phyloP scores from a whole-genome alignment of 2,329 filamentous ascomycete genomes.

The Xylaria sp. region DNA sequence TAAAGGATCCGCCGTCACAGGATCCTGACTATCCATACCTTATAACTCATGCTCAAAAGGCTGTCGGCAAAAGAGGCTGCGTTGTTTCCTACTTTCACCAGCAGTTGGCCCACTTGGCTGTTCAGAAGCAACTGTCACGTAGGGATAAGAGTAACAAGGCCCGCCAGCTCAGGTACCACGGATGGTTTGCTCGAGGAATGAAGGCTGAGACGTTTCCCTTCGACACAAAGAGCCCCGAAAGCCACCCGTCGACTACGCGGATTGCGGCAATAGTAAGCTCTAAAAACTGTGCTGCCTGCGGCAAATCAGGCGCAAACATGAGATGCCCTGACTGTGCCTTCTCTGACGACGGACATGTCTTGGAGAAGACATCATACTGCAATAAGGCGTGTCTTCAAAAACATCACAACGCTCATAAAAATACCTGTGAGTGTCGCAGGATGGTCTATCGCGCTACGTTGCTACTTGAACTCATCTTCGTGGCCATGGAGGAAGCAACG shows the following conservation, averaged over 20 bases:
- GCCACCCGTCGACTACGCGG: slow-evolving; percentile 12
- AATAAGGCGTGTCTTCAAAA: slow-evolving; percentile 32
- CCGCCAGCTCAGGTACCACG: slow-evolving; percentile 30
- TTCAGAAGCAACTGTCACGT: slow-evolving; percentile 1
- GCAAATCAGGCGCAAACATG: slow-evolving; percentile 27
- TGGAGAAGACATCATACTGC: slow-evolving; percentile 33
- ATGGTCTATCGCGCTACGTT: slow-evolving; percentile 18
- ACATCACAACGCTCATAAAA: slow-evolving; percentile 20
- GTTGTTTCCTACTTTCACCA: slow-evolving; percentile 17
- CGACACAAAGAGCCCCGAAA: neutral
- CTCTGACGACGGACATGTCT: slow-evolving; percentile 10
- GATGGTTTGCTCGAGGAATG: slow-evolving; percentile 32
- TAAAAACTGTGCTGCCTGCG: slow-evolving; percentile 22
- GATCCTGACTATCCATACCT: slow-evolving; percentile 27
- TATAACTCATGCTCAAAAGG: neutral
- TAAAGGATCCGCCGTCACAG: slow-evolving; percentile 8
- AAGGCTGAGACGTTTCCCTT: slow-evolving; percentile 34
- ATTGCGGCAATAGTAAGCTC: slow-evolving; percentile 4
- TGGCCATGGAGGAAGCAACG: slow-evolving; percentile 13
- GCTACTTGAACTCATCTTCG: slow-evolving; percentile 25
- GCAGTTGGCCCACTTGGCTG: slow-evolving; percentile 24
- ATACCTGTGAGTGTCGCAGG: slow-evolving; percentile 21
- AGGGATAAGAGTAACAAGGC: slow-evolving; percentile 34
- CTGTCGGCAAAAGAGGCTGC: neutral
- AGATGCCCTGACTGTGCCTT: slow-evolving; percentile 28